phyloP scores from a whole-genome alignment of 805 yeast species.

The Suhomyces vadensis region DNA sequence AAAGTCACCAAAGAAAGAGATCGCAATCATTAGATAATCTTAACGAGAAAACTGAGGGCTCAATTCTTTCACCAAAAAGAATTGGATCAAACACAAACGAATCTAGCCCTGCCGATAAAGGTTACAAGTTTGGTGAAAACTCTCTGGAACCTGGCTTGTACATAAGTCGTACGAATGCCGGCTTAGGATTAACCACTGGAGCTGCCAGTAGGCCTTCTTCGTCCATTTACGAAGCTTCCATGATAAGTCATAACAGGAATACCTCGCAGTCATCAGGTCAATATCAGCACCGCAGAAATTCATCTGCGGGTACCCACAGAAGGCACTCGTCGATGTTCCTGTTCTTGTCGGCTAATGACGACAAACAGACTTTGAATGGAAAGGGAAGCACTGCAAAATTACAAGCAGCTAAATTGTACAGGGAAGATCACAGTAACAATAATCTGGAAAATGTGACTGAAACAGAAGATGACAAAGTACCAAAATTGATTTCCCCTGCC shows the following conservation, averaged over 20 bases:
- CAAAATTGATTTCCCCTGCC: constrained; percentile 25
- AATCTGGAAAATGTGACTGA: constrained; percentile 1
- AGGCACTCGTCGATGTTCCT: constrained; percentile 63
- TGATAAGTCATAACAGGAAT: constrained; percentile 42
- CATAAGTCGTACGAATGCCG: constrained; percentile 26
- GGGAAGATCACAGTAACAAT: constrained; percentile 2
- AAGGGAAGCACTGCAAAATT: constrained; percentile 4
- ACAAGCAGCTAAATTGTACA: constrained; percentile 13
- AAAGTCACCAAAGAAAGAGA: constrained; percentile 46
- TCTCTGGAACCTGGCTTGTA: constrained; percentile 16
- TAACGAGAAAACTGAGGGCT: constrained; percentile 19
- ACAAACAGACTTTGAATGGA: constrained; percentile 13
- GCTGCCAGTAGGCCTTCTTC: constrained; percentile 45
- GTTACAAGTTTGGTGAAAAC: constrained; percentile 34
- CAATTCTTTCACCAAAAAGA: constrained; percentile 65
- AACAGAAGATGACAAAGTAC: constrained; percentile 1
- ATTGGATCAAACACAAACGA: constrained; percentile 69
- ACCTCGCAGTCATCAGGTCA: constrained; percentile 39
- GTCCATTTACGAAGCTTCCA: constrained; percentile 50
- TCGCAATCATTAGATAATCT: constrained; percentile 54
- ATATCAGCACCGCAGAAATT: constrained; percentile 31
- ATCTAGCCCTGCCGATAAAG: constrained; percentile 26
- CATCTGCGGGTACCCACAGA: constrained; percentile 44
- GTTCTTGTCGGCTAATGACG: constrained; percentile 42
- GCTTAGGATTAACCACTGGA: constrained; percentile 17